Evolutionary conservation across 352 stramenopile genomes (phyloP).

Genomic region (Globisporangium takayamanum): DNA sequence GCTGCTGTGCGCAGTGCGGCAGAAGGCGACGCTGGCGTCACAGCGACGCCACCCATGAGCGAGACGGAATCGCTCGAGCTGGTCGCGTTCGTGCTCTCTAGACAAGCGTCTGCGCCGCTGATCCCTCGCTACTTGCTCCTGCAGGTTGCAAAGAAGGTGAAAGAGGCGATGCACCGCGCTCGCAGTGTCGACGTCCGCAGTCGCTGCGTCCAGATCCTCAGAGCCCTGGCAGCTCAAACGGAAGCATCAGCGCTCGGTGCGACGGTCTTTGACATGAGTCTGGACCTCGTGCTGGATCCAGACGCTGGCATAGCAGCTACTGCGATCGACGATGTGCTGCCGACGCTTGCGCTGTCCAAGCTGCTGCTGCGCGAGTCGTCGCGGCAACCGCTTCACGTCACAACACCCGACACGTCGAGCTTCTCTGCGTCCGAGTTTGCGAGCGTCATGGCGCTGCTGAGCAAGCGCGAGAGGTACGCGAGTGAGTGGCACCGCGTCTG

Average conservation of each 20-base stretch:
- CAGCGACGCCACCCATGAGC: background rate
- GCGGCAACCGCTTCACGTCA: conserved; percentile 2
- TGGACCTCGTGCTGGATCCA: conserved; percentile 15
- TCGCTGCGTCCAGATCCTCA: conserved; percentile 11
- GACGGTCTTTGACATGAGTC: conserved; percentile 7
- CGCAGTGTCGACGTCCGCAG: background rate
- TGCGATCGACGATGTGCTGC: conserved; percentile 4
- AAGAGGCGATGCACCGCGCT: background rate
- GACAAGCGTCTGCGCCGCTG: background rate
- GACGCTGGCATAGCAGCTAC: background rate
- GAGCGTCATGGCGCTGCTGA: conserved; percentile 30
- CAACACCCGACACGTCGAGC: background rate
- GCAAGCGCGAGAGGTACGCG: conserved; percentile 18
- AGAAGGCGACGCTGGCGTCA: background rate
- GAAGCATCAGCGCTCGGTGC: conserved; percentile 3
- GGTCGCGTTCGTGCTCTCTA: conserved; percentile 4
- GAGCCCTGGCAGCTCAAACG: conserved; percentile 5
- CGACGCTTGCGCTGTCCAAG: conserved; percentile 1
- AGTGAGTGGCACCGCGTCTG: conserved; percentile 33
- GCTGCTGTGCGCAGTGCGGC: background rate
- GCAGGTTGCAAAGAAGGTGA: conserved; percentile 6
- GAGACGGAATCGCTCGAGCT: conserved; percentile 9
- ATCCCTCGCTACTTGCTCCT: conserved; percentile 4
- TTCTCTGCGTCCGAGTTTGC: conserved; percentile 45
- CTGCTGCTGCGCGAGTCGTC: conserved; percentile 8